Evolutionary conservation across 1,139 yeast genomes (phyloP), one percentile per base, ranked within the genome.

Genomic region (Hemisphaericaspora subhashii): DNA sequence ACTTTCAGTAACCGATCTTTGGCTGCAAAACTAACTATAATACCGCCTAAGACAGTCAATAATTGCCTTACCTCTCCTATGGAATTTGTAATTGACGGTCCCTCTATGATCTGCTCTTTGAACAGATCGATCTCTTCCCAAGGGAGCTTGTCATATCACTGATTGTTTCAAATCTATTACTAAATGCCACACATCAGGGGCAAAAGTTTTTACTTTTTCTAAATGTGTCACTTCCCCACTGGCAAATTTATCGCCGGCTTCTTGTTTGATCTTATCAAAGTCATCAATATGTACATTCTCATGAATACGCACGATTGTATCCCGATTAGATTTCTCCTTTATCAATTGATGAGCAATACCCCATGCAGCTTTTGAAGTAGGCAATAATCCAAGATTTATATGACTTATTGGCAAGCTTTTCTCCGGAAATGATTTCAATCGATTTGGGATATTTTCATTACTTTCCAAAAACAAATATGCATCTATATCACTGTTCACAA

Each of bases 101-200:
- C n/a, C n/a, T n/a, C n/a, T n/a, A n/a, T n/a, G n/a, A n/a, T n/a
- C n/a, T n/a, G n/a, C n/a, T n/a, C n/a, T n/a, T n/a, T n/a, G n/a
- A n/a, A n/a, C n/a, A n/a, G n/a, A n/a, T n/a, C n/a, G n/a, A n/a
- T n/a, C n/a, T n/a, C n/a, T n/a, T n/a, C n/a, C n/a, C n/a, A n/a
- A n/a, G n/a, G n/a, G n/a, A n/a, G n/a, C n/a, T 20, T 20, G 22
- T n/a, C 13, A 24, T 24, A n/a, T 24, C n/a, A 10, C n/a, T n/a
- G n/a, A 13, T 12, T 28, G 26, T 8, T 28, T 21, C 10, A 44
- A 42, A 48, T 85, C 95, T 3, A 78, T 71, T 24, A 86, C 86
- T 5, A 84, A 64, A 51, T 87, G 96, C 84, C 87, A 83, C 2
- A 87, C 78, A 36, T 83, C 94, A 0, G 96, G 96, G 0, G 96